Evolutionary conservation across 2,329 filamentous ascomycete genomes (phyloP), one percentile per base, ranked within the genome.

Genomic region (Cladobotryum protrusum): DNA sequence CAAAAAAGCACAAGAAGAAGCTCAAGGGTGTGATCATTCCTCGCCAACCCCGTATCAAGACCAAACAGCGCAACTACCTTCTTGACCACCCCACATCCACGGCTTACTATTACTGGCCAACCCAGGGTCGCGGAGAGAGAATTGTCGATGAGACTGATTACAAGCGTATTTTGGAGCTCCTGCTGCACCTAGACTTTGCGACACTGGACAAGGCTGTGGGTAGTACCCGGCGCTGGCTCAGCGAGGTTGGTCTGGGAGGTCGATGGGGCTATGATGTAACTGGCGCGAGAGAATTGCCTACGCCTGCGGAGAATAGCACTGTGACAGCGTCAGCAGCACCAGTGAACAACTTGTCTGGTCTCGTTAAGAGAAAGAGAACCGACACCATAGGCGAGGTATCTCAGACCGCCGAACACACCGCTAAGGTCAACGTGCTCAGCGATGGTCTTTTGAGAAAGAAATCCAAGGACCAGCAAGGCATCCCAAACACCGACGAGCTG

Each of bases 161-260:
- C 67, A 82, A 82, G 54, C 79, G 85, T 11, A 79, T 82, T 8
- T 74, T 81, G 17, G 86, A 89, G 57, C 68, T 89, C 9, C 72
- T 93, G 0, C 74, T 91, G 5, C 81, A 85, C 51, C 77, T 90
- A 0, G 86, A 90, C 63, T 93, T 93, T 65, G 75, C 81, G 1
- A 85, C 77, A 8, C 66, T 82, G 3, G 77, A 79, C 11, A 78
- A 85, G 43, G 83, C 85, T 0, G 71, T 70, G 2, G 72, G 74
- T 32, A 89, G 86, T 59, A 88, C 87, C 2, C 70, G 67, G 46
- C 79, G 85, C 47, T 93, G 87, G 87, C 74, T 83, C 40, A 75
- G 75, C 13, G 86, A 92, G 60, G 81, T 85, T 1, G 78, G 77
- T 14, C 70, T 74, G 50, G 75, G 76, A 0, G 65, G 71, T 1